Base-by-base conservation (phyloP, 805 yeast genomes). In the Ogataea pini region DNA sequence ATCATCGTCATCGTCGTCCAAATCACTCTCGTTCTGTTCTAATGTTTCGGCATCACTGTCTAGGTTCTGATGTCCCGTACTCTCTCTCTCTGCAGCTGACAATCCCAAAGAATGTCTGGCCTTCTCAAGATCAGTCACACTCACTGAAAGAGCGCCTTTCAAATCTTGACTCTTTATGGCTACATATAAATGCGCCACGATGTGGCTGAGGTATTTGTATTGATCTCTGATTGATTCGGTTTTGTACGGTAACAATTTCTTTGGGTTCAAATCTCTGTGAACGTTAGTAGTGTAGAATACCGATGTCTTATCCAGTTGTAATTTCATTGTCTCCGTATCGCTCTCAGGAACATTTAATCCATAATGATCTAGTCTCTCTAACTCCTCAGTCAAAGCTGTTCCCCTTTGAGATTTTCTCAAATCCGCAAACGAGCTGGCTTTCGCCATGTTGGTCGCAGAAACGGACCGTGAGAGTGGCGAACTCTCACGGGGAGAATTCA, bases 151-250 rank as follows among this genome's bases (percentile, higher is more conserved):
- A 7, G 78, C 71, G 2, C 96, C 92, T 58, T 81, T 85, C 13
- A 89, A 71, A 62, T 89, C 96, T 52, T 85, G 70, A 3, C 94
- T 79, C 48, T 79, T 76, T 40, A 88, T 77, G 8, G 97, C 89
- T 47, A 88, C 80, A 63, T 87, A 87, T 16, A 94, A 65, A 64
- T 88, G 89, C 2, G 85, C 77, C 27, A 91, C 75, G n/a, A 92
- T 86, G 60, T 86, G 94, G 37, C 87, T 76, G 33, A 92, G 70
- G 57, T 89, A 90, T 46, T 75, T 77, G 14, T 88, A 85, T 49
- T 83, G 86, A 48, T 86, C 95, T 28, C 69, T 69, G 13, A 81
- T 82, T 1, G 80, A 58, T 63, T 89, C 97, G 0, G 85, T 78
- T 36, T 73, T 69, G 64, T 91, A 94, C 0, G 98, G 98, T 22